Evolutionary conservation across 106 monocot species (phyloP).

Genomic region (Dendrobium nobile): DNA sequence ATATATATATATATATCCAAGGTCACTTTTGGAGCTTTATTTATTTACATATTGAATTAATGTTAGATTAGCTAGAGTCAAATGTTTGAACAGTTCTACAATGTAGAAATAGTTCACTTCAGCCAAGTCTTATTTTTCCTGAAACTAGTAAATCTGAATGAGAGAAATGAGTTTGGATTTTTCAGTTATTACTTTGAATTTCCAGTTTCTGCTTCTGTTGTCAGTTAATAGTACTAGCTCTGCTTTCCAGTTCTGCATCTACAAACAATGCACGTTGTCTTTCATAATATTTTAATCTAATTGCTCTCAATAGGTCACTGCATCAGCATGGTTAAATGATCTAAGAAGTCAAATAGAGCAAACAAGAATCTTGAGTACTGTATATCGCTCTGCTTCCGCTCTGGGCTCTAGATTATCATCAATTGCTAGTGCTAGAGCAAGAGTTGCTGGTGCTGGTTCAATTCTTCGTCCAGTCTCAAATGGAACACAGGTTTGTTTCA

Average conservation of each 20-base stretch:
- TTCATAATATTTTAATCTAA: neutral
- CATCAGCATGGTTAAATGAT: conserved; percentile 97
- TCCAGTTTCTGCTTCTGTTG: neutral
- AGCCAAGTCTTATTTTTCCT: neutral
- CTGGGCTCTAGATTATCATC: conserved; percentile 86
- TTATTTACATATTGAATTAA: neutral
- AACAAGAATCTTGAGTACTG: conserved; percentile 81
- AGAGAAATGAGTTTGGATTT: neutral
- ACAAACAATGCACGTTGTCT: neutral
- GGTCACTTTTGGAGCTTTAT: neutral
- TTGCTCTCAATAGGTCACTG: conserved; percentile 56
- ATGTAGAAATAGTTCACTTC: neutral
- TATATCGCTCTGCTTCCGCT: conserved; percentile 93
- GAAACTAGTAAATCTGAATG: neutral
- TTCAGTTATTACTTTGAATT: neutral
- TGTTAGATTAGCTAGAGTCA: neutral
- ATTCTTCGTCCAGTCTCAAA: conserved; percentile 89
- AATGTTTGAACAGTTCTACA: neutral
- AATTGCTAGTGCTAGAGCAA: conserved; percentile 82
- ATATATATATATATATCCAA: neutral
- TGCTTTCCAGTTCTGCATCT: neutral
- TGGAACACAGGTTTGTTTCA: conserved; percentile 71
- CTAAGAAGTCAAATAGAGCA: conserved; percentile 85
- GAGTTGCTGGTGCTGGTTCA: conserved; percentile 87
- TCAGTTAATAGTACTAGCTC: neutral